Conservation (phyloP, 2,329 filamentous ascomycete genomes). For the Apiospora hydei region DNA sequence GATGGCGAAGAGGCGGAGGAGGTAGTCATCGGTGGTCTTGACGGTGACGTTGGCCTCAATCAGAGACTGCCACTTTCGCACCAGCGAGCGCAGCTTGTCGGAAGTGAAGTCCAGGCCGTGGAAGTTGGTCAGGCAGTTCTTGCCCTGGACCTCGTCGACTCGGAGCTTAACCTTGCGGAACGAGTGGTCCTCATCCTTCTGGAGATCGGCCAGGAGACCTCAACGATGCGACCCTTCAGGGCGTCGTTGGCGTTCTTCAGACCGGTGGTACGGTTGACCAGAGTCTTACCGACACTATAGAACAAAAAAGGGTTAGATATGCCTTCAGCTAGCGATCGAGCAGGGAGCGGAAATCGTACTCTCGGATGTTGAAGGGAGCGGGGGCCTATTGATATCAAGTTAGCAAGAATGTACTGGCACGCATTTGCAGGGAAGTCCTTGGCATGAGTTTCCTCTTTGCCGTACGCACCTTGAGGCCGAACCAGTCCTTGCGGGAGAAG, state of each 20-base stretch:
- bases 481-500: slow-evolving; percentile 99
- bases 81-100: slow-evolving; percentile 98
- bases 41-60: slow-evolving; percentile 99
- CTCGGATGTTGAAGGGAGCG: slow-evolving; percentile 92
- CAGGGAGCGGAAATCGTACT: slow-evolving; percentile 69
- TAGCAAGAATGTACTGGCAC: slow-evolving; percentile 31
- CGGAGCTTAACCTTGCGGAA: slow-evolving; percentile 99
- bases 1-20: slow-evolving; percentile 98
- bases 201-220: slow-evolving; percentile 99
- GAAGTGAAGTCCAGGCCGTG: slow-evolving; percentile 99
- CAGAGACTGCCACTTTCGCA: slow-evolving; percentile 99
- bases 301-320: slow-evolving; percentile 8
- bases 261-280: slow-evolving; percentile 99
- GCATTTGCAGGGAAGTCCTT: slow-evolving; percentile 29
- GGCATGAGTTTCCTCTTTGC: slow-evolving; percentile 17
- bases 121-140: slow-evolving; percentile 99
- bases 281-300: slow-evolving; percentile 95
- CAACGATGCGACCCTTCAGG: slow-evolving; percentile 97
- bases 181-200: slow-evolving; percentile 99
- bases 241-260: slow-evolving; percentile 99
- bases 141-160: slow-evolving; percentile 98
- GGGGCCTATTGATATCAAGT: slow-evolving; percentile 69
- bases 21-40: slow-evolving; percentile 99
- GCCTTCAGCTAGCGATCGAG: slow-evolving; percentile 3
- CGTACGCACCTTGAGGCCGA: slow-evolving; percentile 83